These are phyloP conservation scores for Acanthamoeba castellanii DNA, from an alignment of 208 protist genomes.

Conservation along the genomic window DNA sequence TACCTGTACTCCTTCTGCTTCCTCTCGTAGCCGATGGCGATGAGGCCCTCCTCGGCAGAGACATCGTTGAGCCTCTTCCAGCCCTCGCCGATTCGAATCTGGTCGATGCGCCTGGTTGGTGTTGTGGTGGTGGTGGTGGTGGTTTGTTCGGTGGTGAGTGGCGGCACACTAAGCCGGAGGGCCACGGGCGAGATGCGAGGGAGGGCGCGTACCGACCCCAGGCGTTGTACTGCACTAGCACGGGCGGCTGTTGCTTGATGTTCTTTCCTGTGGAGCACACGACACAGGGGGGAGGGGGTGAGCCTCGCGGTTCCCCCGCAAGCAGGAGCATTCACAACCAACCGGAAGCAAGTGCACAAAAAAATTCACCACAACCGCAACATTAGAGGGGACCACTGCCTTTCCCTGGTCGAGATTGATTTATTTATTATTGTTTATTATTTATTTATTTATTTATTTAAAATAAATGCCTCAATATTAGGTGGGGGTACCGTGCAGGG, in stretches of 20 bases:
- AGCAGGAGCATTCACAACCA: background rate
- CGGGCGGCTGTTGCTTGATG: conserved; percentile 24
- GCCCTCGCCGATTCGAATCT: conserved; percentile 61
- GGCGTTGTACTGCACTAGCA: conserved; percentile 57
- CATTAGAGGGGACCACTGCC: background rate
- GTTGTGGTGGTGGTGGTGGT: background rate
- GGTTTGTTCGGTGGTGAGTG: too few species aligned
- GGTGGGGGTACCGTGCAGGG: background rate
- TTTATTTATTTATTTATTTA: background rate
- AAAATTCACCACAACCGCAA: background rate
- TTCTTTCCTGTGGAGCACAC: background rate
- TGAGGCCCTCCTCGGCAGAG: conserved; percentile 76
- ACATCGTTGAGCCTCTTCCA: conserved; percentile 77
- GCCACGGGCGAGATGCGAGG: background rate
- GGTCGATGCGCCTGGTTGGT: conserved; percentile 70
- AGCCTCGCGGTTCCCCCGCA: background rate
- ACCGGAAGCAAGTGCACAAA: background rate
- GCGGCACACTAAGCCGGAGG: background rate
- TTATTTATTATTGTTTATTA: background rate
- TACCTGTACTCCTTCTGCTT: conserved; percentile 52
- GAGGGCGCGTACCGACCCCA: conserved; percentile 32
- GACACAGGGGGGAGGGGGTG: background rate
- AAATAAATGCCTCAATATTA: background rate
- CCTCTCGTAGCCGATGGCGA: conserved; percentile 76
- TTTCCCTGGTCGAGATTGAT: background rate